Evolutionary conservation across 2,329 filamentous ascomycete genomes (phyloP).

Genomic region (Alternaria angustiovoidea): DNA sequence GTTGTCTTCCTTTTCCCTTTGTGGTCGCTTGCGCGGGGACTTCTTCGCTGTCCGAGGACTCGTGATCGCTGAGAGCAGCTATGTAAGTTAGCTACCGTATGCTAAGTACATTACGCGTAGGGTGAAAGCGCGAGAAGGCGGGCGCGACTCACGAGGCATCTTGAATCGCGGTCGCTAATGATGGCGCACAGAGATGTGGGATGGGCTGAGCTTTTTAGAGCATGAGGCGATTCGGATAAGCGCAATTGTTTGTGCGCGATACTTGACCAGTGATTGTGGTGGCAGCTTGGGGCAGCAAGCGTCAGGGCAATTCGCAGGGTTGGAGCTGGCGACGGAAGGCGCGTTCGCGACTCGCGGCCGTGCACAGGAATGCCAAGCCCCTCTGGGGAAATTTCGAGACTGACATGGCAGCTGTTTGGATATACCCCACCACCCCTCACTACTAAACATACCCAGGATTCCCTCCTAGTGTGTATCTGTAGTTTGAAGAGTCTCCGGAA

Average conservation of each 20-base stretch:
- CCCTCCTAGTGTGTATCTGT: conserved; percentile 6
- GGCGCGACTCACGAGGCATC: conserved; percentile 48
- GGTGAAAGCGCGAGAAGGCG: not conserved
- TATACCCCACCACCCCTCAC: conserved; percentile 40
- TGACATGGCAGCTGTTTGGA: conserved; percentile 27
- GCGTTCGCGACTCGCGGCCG: conserved; percentile 26
- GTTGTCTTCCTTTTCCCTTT: conserved; percentile 21
- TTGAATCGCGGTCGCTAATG: conserved; percentile 22
- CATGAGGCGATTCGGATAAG: conserved; percentile 1
- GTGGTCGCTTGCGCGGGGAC: conserved; percentile 34
- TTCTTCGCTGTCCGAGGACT: conserved; percentile 45
- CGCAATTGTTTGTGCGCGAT: conserved; percentile 20
- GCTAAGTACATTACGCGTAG: conserved; percentile 10
- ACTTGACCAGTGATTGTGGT: conserved; percentile 12
- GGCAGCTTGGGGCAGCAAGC: conserved; percentile 1
- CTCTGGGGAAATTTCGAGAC: conserved; percentile 40
- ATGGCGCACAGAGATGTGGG: not conserved
- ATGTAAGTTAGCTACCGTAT: conserved; percentile 24
- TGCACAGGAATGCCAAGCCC: conserved; percentile 26
- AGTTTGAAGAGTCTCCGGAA: conserved; percentile 6
- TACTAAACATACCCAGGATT: conserved; percentile 18
- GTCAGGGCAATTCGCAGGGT: conserved; percentile 9
- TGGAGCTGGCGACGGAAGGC: conserved; percentile 15
- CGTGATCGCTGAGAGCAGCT: conserved; percentile 54
- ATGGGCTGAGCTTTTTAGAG: conserved; percentile 8